Evolutionary conservation across 768 basidiomycete species (phyloP).

Genomic region (Podaxis pistillaris): DNA sequence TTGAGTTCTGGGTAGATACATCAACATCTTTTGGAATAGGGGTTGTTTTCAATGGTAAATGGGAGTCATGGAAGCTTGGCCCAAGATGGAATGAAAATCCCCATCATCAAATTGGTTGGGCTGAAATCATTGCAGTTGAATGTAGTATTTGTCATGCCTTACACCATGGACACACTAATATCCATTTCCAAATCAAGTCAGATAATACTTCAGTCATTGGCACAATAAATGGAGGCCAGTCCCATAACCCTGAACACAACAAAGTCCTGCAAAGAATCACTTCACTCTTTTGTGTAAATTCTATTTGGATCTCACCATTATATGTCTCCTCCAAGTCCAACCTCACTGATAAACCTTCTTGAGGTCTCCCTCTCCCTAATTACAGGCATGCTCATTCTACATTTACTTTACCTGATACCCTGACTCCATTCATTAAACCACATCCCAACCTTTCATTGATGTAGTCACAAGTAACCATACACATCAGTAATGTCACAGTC

Average conservation of each 20-base stretch:
- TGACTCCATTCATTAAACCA: too few species aligned
- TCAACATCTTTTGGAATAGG: slow-evolving; percentile 41
- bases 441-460: too few species aligned
- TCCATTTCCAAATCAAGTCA: slow-evolving; percentile 27
- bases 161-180: slow-evolving; percentile 12
- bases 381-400: too few species aligned
- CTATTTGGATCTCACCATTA: slow-evolving; percentile 8
- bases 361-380: not conserved
- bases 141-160: slow-evolving; percentile 16
- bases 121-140: slow-evolving; percentile 13
- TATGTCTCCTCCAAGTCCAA: slow-evolving; percentile 11
- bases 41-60: slow-evolving; percentile 23
- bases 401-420: too few species aligned
- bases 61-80: slow-evolving; percentile 27
- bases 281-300: slow-evolving; percentile 4
- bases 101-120: slow-evolving; percentile 26
- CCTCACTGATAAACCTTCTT: slow-evolving; percentile 15
- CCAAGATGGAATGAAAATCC: slow-evolving; percentile 16
- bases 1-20: slow-evolving; percentile 32
- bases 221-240: slow-evolving; percentile 20
- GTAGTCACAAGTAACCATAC: too few species aligned
- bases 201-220: slow-evolving; percentile 37
- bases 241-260: slow-evolving; percentile 20
- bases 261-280: slow-evolving; percentile 14
- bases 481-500: too few species aligned